phyloP scores from a whole-genome alignment of 2,329 filamentous ascomycete species.

The Pseudogymnoascus sp. region DNA sequence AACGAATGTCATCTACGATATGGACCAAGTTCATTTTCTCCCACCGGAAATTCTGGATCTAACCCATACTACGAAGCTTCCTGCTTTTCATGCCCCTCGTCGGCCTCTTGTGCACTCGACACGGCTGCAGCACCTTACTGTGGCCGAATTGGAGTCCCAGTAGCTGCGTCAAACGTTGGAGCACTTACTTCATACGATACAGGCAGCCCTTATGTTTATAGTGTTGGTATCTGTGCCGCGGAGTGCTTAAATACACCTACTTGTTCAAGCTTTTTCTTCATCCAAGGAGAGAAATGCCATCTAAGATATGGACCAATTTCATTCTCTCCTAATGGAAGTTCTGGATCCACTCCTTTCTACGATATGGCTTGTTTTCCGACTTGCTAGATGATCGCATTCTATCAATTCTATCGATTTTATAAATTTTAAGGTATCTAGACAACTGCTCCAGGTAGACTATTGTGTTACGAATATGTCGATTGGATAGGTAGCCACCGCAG shows the following conservation, averaged over 20 bases:
- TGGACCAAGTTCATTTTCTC: not conserved
- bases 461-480: no score
- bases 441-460: not conserved
- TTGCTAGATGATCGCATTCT: not conserved
- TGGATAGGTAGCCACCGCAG: no score
- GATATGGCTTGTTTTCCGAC: not conserved
- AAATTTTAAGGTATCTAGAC: not conserved
- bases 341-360: not conserved
- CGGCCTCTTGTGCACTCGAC: not conserved
- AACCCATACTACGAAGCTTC: not conserved
- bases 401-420: not conserved
- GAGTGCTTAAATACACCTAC: not conserved
- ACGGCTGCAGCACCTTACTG: not conserved
- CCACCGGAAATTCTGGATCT: not conserved
- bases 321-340: not conserved
- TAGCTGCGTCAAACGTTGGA: not conserved
- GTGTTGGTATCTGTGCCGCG: not conserved
- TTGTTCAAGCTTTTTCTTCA: not conserved
- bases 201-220: not conserved
- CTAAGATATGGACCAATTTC: not conserved
- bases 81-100: not conserved
- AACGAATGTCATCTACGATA: not conserved
- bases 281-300: not conserved
- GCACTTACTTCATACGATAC: not conserved
- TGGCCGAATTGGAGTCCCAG: not conserved